Conservation (phyloP, 2,329 filamentous ascomycete genomes). For the Pestalotiopsis fici region DNA sequence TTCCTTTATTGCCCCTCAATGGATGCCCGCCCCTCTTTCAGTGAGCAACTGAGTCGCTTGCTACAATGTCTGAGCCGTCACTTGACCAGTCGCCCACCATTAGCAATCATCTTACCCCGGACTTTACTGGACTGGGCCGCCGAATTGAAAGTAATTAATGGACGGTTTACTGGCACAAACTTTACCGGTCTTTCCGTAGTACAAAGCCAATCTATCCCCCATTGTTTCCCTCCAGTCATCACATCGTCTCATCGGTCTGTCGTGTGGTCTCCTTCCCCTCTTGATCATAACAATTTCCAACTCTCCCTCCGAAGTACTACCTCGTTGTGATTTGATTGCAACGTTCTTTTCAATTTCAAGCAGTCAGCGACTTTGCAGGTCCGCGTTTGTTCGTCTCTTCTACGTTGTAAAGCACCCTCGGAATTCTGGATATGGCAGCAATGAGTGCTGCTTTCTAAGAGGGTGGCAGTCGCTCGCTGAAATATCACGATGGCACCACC, state of each 20-base stretch:
- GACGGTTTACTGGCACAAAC: background rate
- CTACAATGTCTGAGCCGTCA: background rate
- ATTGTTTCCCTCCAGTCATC: background rate
- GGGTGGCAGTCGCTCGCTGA: conserved; percentile 50
- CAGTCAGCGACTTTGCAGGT: background rate
- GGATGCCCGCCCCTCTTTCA: background rate
- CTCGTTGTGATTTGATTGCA: background rate
- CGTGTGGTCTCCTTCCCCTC: background rate
- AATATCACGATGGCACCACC: conserved; percentile 58
- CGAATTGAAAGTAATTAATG: background rate
- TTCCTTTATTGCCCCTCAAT: background rate
- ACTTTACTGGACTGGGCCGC: background rate
- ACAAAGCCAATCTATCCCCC: background rate
- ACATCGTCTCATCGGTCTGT: background rate
- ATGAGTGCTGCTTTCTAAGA: conserved; percentile 53
- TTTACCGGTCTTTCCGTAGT: background rate
- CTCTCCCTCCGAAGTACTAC: background rate
- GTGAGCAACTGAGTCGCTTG: background rate
- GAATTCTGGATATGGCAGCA: conserved; percentile 36
- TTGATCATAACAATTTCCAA: background rate
- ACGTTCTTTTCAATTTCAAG: background rate
- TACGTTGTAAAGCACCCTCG: background rate
- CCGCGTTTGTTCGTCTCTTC: background rate
- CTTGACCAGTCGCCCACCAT: background rate
- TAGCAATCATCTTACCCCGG: background rate